A percentile compares a stretch with the other conserved stretches of the same genome.
Conservation (phyloP, 2,329 filamentous ascomycete genomes). For the Rosellinia necatrix region DNA sequence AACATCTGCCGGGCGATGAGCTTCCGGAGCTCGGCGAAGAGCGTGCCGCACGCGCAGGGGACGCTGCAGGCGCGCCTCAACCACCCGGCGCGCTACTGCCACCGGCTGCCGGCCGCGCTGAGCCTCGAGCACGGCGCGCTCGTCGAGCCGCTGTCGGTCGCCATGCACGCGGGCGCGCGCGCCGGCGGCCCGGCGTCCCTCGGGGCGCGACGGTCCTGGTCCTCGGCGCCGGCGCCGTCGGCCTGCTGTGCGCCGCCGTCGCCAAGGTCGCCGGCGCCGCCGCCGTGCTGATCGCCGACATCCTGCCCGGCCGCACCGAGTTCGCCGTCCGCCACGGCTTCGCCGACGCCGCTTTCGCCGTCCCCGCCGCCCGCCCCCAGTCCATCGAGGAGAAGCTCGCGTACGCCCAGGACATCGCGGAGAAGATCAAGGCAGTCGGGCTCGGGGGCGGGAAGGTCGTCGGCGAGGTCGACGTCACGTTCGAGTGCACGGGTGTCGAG, state of each 20-base stretch:
- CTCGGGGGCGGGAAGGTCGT: slow-evolving; percentile 53
- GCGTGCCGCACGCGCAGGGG: slow-evolving; percentile 61
- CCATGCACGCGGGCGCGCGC: slow-evolving; percentile 59
- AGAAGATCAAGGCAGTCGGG: slow-evolving; percentile 45
- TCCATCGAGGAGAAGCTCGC: slow-evolving; percentile 58
- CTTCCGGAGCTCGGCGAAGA: slow-evolving; percentile 63
- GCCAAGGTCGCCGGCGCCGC: slow-evolving; percentile 51
- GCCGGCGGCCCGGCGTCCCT: slow-evolving; percentile 48
- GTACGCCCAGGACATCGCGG: slow-evolving; percentile 56
- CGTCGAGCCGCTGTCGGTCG: slow-evolving; percentile 63
- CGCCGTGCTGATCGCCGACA: slow-evolving; percentile 59
- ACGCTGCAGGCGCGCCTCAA: slow-evolving; percentile 62
- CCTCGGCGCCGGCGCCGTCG: slow-evolving; percentile 65
- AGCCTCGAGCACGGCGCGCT: slow-evolving; percentile 60
- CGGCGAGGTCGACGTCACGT: slow-evolving; percentile 69
- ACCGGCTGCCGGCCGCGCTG: slow-evolving; percentile 57
- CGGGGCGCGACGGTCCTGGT: slow-evolving; percentile 53
- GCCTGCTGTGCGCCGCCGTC: slow-evolving; percentile 64
- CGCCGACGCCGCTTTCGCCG: slow-evolving; percentile 56
- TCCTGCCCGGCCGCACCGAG: slow-evolving; percentile 58
- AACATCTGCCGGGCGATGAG: slow-evolving; percentile 63
- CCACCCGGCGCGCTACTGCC: slow-evolving; percentile 61
- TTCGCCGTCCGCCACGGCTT: slow-evolving; percentile 63
- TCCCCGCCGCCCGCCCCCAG: slow-evolving; percentile 54
- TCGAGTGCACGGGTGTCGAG: slow-evolving; percentile 81